phyloP scores from a whole-genome alignment of 495 filamentous ascomycete species.

The Alectoria sarmentosa region DNA sequence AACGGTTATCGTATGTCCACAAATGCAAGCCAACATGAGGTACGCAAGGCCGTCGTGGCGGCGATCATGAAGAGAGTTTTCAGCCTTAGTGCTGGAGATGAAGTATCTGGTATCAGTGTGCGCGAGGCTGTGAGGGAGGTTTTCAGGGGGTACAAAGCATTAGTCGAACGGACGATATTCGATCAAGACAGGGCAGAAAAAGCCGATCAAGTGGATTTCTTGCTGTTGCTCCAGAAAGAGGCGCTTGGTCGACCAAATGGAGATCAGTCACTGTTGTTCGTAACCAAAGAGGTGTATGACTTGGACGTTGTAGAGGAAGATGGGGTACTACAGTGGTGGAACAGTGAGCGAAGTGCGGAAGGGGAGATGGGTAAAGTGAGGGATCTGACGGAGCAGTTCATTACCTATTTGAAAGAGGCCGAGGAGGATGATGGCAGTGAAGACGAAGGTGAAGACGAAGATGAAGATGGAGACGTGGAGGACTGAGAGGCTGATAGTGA shows the following conservation, averaged over 20 bases:
- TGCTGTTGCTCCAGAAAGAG: constrained; percentile 75
- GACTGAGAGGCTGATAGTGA: constrained; percentile 1
- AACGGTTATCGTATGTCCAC: constrained; percentile 80
- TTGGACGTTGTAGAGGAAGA: constrained; percentile 85
- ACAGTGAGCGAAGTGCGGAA: constrained; percentile 52
- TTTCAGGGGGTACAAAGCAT: constrained; percentile 46
- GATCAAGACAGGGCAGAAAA: constrained; percentile 51
- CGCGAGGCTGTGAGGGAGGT: constrained; percentile 59
- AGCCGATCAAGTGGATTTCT: constrained; percentile 75
- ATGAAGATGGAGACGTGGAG: constrained; percentile 32
- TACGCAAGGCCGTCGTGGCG: constrained; percentile 76
- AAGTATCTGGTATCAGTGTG: constrained; percentile 38
- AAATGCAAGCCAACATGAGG: constrained; percentile 80
- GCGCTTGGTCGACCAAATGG: constrained; percentile 51
- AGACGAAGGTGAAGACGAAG: constrained; percentile 52
- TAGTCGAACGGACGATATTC: constrained; percentile 53
- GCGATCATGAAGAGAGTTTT: constrained; percentile 78
- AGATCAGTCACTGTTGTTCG: constrained; percentile 62
- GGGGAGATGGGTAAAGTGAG: constrained; percentile 65
- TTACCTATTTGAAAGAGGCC: constrained; percentile 79
- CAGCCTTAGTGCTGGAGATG: constrained; percentile 57
- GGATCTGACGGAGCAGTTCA: constrained; percentile 64
- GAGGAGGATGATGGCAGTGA: constrained; percentile 78
- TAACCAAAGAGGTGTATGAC: constrained; percentile 74
- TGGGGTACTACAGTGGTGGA: constrained; percentile 85